These are phyloP conservation scores for Nitzschia putrida DNA, from an alignment of 108 stramenopile genomes.

Conservation along the genomic window DNA sequence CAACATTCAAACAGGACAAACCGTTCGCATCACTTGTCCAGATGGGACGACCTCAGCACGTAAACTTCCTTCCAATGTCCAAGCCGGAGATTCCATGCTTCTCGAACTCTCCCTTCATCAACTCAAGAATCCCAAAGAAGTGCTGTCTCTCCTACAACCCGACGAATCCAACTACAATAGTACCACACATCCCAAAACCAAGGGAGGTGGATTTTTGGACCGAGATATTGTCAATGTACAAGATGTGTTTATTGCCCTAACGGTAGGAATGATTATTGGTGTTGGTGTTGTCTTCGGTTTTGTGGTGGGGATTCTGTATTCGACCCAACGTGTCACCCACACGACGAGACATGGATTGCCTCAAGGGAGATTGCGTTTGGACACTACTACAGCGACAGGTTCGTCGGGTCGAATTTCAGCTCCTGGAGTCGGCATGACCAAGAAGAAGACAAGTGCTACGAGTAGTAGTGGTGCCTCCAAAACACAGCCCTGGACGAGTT, in stretches of 20 bases:
- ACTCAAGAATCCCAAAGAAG: constrained; percentile 26
- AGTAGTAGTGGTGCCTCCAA: too few relatives aligned
- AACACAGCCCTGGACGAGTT: too few relatives aligned
- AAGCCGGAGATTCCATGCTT: constrained; percentile 60
- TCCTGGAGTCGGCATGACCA: too few relatives aligned
- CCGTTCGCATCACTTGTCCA: constrained; percentile 54
- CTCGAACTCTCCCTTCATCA: constrained; percentile 53
- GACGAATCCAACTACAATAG: background rate
- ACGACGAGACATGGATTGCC: background rate
- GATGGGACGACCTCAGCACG: constrained; percentile 66
- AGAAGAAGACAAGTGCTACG: too few relatives aligned
- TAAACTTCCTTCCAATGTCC: constrained; percentile 48
- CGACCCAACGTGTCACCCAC: constrained; percentile 24
- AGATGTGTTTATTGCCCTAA: constrained; percentile 57
- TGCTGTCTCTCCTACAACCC: constrained; percentile 6
- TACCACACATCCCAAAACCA: background rate
- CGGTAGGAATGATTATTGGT: constrained; percentile 64
- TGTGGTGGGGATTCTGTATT: constrained; percentile 60
- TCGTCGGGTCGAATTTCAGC: too few relatives aligned
- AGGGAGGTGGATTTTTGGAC: constrained; percentile 44
- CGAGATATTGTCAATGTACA: constrained; percentile 43
- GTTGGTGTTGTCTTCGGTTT: constrained; percentile 63
- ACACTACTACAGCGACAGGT: too few relatives aligned
- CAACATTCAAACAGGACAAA: constrained; percentile 17
- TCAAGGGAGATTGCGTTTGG: too few relatives aligned